Percentiles rank a stretch among this genome's conserved stretches.
phyloP scores from a whole-genome alignment of 2,329 filamentous ascomycete species.

The Arthroderma sp. region DNA sequence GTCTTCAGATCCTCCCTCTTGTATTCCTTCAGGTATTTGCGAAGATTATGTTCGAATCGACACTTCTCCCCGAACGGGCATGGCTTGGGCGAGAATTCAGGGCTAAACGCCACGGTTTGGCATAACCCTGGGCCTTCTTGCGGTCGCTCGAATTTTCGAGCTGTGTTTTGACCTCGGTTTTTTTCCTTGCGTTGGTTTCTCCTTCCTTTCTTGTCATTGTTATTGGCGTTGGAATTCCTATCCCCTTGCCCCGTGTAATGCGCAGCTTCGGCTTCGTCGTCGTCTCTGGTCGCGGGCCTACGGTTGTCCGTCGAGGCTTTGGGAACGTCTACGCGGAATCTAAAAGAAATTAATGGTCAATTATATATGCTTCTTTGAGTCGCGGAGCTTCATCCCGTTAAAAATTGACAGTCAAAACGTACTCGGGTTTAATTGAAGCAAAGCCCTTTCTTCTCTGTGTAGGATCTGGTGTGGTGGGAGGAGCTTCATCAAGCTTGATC shows the following conservation, averaged over 20 bases:
- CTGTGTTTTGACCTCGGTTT: conserved; percentile 66
- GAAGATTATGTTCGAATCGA: conserved; percentile 68
- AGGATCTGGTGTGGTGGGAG: conserved; percentile 13
- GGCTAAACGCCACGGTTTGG: conserved; percentile 52
- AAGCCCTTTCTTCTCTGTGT: conserved; percentile 38
- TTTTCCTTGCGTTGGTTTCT: conserved; percentile 32
- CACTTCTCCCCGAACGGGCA: conserved; percentile 73
- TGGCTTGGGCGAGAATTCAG: conserved; percentile 66
- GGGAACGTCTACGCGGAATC: conserved; percentile 19
- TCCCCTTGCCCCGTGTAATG: conserved; percentile 17
- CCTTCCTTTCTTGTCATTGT: conserved; percentile 23
- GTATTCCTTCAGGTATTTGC: conserved; percentile 70
- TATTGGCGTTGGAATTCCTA: conserved; percentile 19
- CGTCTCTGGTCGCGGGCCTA: conserved; percentile 31
- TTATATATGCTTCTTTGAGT: too few species aligned
- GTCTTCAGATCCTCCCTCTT: conserved; percentile 68
- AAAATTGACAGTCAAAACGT: conserved; percentile 18
- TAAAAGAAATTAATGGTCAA: conserved; percentile 8
- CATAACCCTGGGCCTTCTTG: conserved; percentile 68
- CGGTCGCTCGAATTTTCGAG: conserved; percentile 66
- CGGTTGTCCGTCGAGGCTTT: conserved; percentile 11
- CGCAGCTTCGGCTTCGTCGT: conserved; percentile 48
- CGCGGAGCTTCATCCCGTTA: background rate
- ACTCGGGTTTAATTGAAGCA: conserved; percentile 63
- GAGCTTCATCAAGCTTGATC: conserved; percentile 35